Evolutionary conservation across 495 filamentous ascomycete genomes (phyloP).

Genomic region (Trichoderma parareesei): DNA sequence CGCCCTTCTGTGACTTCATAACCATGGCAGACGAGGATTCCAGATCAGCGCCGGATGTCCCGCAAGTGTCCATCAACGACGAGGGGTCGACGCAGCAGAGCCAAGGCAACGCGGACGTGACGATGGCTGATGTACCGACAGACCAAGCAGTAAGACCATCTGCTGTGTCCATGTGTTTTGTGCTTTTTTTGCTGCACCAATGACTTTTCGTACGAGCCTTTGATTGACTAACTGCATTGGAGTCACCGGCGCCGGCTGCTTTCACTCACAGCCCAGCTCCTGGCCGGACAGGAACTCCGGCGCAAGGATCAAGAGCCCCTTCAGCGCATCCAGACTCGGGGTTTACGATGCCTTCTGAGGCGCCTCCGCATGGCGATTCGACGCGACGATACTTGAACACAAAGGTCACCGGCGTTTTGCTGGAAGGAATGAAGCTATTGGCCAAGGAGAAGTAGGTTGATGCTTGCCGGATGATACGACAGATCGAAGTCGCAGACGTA

Average conservation of each 20-base stretch:
- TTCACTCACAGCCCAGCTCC: constrained; percentile 28
- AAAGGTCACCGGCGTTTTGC: constrained; percentile 71
- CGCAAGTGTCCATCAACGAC: background rate
- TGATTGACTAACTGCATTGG: background rate
- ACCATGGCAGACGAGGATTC: constrained; percentile 7
- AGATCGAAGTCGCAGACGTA: background rate
- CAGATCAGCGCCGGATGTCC: background rate
- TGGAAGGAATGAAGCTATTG: constrained; percentile 89
- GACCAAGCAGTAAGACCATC: constrained; percentile 10
- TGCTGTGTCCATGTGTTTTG: background rate
- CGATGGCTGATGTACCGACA: constrained; percentile 11
- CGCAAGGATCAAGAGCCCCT: constrained; percentile 35
- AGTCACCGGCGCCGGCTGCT: constrained; percentile 15
- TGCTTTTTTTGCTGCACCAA: background rate
- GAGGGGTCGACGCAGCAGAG: background rate
- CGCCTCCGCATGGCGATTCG: constrained; percentile 68
- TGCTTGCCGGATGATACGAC: background rate
- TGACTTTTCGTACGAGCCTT: background rate
- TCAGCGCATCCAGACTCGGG: constrained; percentile 42
- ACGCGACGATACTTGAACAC: constrained; percentile 83
- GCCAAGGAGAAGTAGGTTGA: constrained; percentile 70
- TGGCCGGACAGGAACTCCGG: constrained; percentile 30
- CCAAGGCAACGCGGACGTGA: constrained; percentile 4
- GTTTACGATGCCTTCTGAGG: constrained; percentile 44
- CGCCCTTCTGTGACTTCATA: background rate